phyloP scores from a whole-genome alignment of 2,329 filamentous ascomycete genomes.

The Aspergillus novoparasiticus region DNA sequence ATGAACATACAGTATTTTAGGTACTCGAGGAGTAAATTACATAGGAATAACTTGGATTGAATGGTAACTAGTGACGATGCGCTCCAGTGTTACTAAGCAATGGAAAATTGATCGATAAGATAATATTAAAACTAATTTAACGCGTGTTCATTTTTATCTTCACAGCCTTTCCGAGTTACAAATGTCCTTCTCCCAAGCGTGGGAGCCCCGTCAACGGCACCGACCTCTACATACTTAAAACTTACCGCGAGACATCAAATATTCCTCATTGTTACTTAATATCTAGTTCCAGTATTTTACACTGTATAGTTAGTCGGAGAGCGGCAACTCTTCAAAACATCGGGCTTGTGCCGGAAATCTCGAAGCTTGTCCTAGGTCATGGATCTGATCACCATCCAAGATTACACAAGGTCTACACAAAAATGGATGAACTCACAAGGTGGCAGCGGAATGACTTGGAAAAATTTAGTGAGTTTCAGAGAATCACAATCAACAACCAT shows the following conservation, averaged over 20 bases:
- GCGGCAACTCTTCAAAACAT: background rate
- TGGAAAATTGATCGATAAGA: constrained; percentile 7
- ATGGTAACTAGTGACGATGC: background rate
- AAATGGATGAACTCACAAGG: background rate
- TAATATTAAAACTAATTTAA: background rate
- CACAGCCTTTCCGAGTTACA: background rate
- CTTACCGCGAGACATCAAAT: background rate
- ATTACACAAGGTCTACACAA: background rate
- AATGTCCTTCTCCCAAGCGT: background rate
- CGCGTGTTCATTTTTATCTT: constrained; percentile 2
- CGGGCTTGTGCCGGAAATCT: background rate
- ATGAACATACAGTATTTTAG: background rate
- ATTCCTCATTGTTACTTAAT: background rate
- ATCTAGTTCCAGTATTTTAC: background rate
- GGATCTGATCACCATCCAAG: background rate
- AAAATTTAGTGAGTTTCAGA: background rate
- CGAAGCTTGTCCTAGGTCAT: constrained; percentile 1
- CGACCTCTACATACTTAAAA: background rate
- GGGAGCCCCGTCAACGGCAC: background rate
- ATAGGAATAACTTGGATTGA: background rate
- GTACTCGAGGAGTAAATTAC: background rate
- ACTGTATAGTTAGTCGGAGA: background rate
- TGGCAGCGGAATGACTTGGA: constrained; percentile 3
- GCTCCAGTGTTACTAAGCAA: constrained; percentile 1
- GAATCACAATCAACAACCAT: background rate